phyloP scores from a whole-genome alignment of 2,329 filamentous ascomycete species.

The Aspergillus brasiliensis region DNA sequence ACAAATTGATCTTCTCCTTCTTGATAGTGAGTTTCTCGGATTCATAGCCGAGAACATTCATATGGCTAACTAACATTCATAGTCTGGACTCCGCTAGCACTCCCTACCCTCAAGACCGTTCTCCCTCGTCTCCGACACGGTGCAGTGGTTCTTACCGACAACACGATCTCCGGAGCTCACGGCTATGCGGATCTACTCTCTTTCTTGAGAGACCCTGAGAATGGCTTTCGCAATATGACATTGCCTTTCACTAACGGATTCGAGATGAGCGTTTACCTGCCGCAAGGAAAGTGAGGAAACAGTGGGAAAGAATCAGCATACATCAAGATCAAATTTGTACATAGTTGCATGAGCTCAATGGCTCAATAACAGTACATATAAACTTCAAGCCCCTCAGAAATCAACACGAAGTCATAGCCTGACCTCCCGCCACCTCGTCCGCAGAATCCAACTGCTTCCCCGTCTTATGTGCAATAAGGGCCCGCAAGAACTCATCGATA shows the following conservation, averaged over 20 bases:
- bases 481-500: constrained; percentile 20
- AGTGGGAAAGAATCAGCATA: no score
- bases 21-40: constrained; percentile 58
- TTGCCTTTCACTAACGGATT: constrained; percentile 54
- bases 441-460: neutral
- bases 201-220: constrained; percentile 49
- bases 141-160: constrained; percentile 44
- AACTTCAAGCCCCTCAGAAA: no score
- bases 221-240: constrained; percentile 54
- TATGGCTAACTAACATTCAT: neutral
- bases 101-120: constrained; percentile 42
- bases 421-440: neutral
- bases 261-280: constrained; percentile 46
- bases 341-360: no score
- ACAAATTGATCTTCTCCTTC: constrained; percentile 60
- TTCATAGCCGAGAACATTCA: neutral
- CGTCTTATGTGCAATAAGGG: constrained; percentile 14
- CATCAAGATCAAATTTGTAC: no score
- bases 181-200: constrained; percentile 50
- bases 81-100: constrained; percentile 45
- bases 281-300: constrained; percentile 4
- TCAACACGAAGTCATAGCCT: no score
- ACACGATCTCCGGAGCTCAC: constrained; percentile 32
- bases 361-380: no score
- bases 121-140: constrained; percentile 37